Evolutionary conservation across 179 eudicot genomes (phyloP).

Genomic region (Beta lomatogona): DNA sequence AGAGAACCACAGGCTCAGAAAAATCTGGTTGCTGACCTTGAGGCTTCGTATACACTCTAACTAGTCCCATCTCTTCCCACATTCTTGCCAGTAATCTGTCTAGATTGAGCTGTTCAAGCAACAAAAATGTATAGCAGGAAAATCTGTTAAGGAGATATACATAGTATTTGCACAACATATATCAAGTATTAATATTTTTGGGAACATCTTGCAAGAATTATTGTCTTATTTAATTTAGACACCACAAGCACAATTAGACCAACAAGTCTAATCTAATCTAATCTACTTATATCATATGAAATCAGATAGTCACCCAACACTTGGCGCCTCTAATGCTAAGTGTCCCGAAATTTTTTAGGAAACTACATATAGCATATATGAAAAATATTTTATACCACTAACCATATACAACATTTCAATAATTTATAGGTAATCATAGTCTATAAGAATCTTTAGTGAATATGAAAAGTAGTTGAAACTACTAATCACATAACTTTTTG

Average conservation of each 20-base stretch:
- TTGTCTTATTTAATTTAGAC: neutral
- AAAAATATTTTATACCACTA: too few relatives aligned
- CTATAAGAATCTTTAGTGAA: too few relatives aligned
- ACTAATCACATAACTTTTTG: too few relatives aligned
- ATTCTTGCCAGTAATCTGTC: slow-evolving; percentile 91
- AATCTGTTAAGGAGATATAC: neutral
- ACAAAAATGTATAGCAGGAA: slow-evolving; percentile 16
- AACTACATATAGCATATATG: too few relatives aligned
- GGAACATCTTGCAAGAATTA: neutral
- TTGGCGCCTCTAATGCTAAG: too few relatives aligned
- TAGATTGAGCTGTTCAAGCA: slow-evolving; percentile 75
- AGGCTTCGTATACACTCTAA: slow-evolving; percentile 96
- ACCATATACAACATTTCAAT: too few relatives aligned
- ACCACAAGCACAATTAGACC: neutral
- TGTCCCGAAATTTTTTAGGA: too few relatives aligned
- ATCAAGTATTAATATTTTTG: too few relatives aligned
- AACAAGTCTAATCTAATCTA: neutral
- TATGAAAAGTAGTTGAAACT: too few relatives aligned
- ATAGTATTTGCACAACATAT: neutral
- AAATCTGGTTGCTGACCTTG: slow-evolving; percentile 99
- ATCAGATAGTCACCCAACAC: too few relatives aligned
- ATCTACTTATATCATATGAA: too few relatives aligned
- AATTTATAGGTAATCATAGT: too few relatives aligned
- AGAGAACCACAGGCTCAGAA: slow-evolving; percentile 90
- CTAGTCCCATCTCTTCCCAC: slow-evolving; percentile 99